Conservation (phyloP, 495 filamentous ascomycete genomes). For the Amniculicola lignicola region DNA sequence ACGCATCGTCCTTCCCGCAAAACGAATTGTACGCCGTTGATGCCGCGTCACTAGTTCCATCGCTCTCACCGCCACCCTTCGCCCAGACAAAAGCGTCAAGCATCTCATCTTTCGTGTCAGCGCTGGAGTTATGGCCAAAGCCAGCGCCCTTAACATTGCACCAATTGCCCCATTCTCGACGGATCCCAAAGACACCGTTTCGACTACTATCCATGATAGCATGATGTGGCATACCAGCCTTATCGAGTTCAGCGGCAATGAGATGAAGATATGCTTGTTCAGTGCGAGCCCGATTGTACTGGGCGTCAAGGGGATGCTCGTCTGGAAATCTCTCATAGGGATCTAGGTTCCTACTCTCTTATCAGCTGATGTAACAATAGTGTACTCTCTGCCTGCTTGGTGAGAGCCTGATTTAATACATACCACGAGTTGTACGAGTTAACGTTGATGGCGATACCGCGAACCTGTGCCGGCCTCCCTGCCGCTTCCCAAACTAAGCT, state of each 20-base stretch:
- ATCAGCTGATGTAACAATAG: no score
- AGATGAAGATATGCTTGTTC: constrained; percentile 7
- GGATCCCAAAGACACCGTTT: neutral
- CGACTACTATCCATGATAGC: constrained; percentile 11
- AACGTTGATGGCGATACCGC: constrained; percentile 15
- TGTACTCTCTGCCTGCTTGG: neutral
- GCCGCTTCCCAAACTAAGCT: neutral
- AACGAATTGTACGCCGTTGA: neutral
- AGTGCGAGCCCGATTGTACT: constrained; percentile 3
- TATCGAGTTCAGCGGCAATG: neutral
- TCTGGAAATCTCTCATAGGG: constrained; percentile 8
- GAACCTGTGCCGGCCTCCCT: constrained; percentile 11
- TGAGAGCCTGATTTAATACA: neutral
- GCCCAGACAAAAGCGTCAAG: constrained; percentile 22
- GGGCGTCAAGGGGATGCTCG: neutral
- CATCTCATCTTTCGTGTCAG: neutral
- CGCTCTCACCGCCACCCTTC: constrained; percentile 6
- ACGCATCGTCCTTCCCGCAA: constrained; percentile 3
- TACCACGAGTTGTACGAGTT: constrained; percentile 12
- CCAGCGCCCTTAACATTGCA: constrained; percentile 16
- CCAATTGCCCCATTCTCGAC: constrained; percentile 11
- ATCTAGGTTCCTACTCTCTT: constrained; percentile 1
- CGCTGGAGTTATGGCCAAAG: neutral
- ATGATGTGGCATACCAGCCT: constrained; percentile 3
- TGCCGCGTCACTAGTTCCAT: constrained; percentile 18